phyloP scores from a whole-genome alignment of 306 rosid species.

The Acacia melanoxylon region DNA sequence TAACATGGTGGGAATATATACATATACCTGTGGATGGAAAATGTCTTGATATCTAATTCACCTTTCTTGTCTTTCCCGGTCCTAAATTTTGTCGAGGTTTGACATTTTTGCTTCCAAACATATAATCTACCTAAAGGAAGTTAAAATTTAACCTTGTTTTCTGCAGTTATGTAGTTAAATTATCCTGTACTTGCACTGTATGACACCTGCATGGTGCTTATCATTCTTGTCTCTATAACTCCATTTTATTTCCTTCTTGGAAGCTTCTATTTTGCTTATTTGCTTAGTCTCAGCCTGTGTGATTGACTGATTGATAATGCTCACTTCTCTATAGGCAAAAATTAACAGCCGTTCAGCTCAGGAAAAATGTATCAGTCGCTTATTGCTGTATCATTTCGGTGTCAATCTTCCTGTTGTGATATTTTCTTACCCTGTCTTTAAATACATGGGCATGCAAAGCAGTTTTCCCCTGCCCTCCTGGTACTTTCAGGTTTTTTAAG shows the following conservation, averaged over 20 bases:
- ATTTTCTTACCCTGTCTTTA: slow-evolving; percentile 84
- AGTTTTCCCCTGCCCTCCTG: slow-evolving; percentile 96
- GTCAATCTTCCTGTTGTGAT: slow-evolving; percentile 94
- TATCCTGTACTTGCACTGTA: slow-evolving; percentile 9
- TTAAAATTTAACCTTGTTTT: neutral
- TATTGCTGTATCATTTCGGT: slow-evolving; percentile 79
- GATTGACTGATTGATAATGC: slow-evolving; percentile 29
- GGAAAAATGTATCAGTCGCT: slow-evolving; percentile 83
- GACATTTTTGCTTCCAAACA: neutral
- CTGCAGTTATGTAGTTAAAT: slow-evolving; percentile 3
- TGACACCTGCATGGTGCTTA: neutral
- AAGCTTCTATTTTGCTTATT: neutral
- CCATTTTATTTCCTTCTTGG: neutral
- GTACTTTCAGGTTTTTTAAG: slow-evolving; percentile 84
- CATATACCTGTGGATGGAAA: neutral
- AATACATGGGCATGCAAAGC: slow-evolving; percentile 84
- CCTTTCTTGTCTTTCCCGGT: neutral
- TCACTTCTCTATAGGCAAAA: slow-evolving; percentile 61
- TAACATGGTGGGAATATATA: neutral
- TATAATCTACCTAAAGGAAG: neutral
- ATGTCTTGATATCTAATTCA: slow-evolving; percentile 14
- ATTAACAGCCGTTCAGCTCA: slow-evolving; percentile 88
- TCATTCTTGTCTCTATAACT: neutral
- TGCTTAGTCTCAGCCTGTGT: neutral
- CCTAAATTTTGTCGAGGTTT: neutral